Conservation (phyloP, 2,329 filamentous ascomycete genomes). For the Teratosphaeria pseudoeucalypti region DNA sequence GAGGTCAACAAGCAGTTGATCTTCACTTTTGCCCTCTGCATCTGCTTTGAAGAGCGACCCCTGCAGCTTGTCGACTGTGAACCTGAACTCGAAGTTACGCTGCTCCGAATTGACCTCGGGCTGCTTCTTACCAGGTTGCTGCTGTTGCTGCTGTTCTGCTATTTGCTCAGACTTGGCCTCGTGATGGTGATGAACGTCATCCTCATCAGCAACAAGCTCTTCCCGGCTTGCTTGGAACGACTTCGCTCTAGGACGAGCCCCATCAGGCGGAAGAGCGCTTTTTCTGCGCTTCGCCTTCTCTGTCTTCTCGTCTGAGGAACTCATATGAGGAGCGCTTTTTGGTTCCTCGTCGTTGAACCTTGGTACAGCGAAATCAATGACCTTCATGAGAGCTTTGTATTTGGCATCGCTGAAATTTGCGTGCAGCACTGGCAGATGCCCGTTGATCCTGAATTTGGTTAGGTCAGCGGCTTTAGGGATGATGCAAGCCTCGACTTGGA, state of each 20-base stretch:
- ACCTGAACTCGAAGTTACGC: conserved; percentile 90
- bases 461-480: conserved; percentile 91
- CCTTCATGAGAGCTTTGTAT: conserved; percentile 92
- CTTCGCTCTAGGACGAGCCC: conserved; percentile 51
- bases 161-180: conserved; percentile 4
- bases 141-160: neutral
- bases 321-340: conserved; percentile 2
- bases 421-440: conserved; percentile 83
- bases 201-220: conserved; percentile 62
- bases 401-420: conserved; percentile 88
- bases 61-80: conserved; percentile 87
- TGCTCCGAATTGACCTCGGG: conserved; percentile 59
- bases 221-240: conserved; percentile 63
- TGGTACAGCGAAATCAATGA: conserved; percentile 91
- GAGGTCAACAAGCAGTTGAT: conserved; percentile 78
- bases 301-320: neutral
- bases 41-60: conserved; percentile 87
- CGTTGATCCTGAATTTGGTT: conserved; percentile 82
- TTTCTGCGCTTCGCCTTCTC: conserved; percentile 28
- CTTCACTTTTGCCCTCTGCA: conserved; percentile 61
- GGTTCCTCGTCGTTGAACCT: conserved; percentile 47
- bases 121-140: conserved; percentile 36
- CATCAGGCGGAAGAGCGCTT: conserved; percentile 22
- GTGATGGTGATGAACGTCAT: conserved; percentile 50
- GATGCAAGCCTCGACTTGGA: conserved; percentile 91